Evolutionary conservation across 2,329 filamentous ascomycete species (phyloP).

Genomic region (Stylonectria norvegica): DNA sequence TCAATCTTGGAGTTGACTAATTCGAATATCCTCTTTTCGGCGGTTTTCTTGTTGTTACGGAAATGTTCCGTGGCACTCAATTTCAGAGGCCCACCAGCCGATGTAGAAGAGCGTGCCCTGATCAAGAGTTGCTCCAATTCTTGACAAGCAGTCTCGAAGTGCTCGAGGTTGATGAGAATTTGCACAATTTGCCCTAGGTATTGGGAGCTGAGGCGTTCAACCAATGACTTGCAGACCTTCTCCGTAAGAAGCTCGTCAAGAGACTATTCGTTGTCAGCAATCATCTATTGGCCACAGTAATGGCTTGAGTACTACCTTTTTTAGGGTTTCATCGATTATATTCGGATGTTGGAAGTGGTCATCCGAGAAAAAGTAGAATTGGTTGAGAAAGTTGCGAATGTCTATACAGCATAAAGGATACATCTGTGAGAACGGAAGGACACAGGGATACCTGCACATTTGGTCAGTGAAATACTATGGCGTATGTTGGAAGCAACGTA

Average conservation of each 20-base stretch:
- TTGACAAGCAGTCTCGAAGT: constrained; percentile 90
- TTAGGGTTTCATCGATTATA: constrained; percentile 86
- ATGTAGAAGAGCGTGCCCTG: constrained; percentile 76
- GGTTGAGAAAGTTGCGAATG: constrained; percentile 94
- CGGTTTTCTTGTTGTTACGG: constrained; percentile 85
- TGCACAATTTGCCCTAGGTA: constrained; percentile 98
- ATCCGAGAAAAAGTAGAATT: constrained; percentile 96
- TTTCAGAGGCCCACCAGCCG: constrained; percentile 74
- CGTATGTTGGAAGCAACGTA: constrained; percentile 40
- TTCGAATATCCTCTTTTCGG: constrained; percentile 97
- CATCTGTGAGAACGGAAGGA: constrained; percentile 98
- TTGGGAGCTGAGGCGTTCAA: constrained; percentile 84
- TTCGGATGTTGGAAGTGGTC: constrained; percentile 90
- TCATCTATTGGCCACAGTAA: background rate
- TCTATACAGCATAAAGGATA: constrained; percentile 98
- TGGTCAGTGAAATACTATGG: too few species aligned
- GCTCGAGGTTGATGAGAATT: constrained; percentile 94
- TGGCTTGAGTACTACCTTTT: constrained; percentile 52
- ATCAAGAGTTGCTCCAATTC: constrained; percentile 86
- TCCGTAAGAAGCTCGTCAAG: constrained; percentile 92
- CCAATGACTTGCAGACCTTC: constrained; percentile 86
- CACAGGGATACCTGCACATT: constrained; percentile 87
- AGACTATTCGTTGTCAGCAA: constrained; percentile 52
- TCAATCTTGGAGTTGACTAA: constrained; percentile 98
- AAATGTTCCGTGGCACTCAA: constrained; percentile 85